Evolutionary conservation across 768 basidiomycete genomes (phyloP), one percentile per base, ranked within the genome.

Genomic region (Gloeopeniophorella convolvens): DNA sequence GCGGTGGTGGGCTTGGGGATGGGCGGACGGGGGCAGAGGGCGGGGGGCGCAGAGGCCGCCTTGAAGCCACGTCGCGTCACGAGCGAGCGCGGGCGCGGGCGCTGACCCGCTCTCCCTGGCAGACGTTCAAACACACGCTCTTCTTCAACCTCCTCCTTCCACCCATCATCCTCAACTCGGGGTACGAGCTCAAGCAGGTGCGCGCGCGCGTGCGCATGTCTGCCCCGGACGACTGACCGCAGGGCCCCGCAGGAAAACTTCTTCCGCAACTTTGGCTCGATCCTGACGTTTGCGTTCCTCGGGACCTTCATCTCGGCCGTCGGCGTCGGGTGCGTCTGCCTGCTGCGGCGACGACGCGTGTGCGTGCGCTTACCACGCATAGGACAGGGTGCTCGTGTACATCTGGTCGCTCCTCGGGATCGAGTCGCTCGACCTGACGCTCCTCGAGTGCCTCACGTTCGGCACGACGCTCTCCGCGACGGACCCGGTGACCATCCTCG

Each of bases 131-230:
- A 65, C 91, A 95, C 63, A 97, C 95, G 3, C 74, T 98, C 42
- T 95, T 99, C 74, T 96, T 98, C 75, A 98, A 99, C 67, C 76
- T 98, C 18, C 74, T 99, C n/a, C 79, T 98, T 4, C 96, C 95
- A 5, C 96, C 96, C 1, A 99, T 99, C 65, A 99, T 99, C 63
- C 72, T 99, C 33, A 96, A 94, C 67, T 96, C 93, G 2, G 96
- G 96, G 5, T 99, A 96, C 65, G 93, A 96, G 68, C 81, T 99
- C 50, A 95, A 93, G 65, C 94, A 98, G 75, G 92, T 84, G 49
- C 52, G 80, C 61, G 10, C 27, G 10, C 18, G 5, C 5, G n/a
- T 21, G 24, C 42, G 24, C 42, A 11, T 27, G 20, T n/a, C 16
- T 30, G 20, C 13, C 15, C 39, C 18, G 42, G 24, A 40, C 13